These are phyloP conservation scores for Apiospora malaysiana DNA, from an alignment of 2,329 filamentous ascomycete genomes.

Conservation along the genomic window DNA sequence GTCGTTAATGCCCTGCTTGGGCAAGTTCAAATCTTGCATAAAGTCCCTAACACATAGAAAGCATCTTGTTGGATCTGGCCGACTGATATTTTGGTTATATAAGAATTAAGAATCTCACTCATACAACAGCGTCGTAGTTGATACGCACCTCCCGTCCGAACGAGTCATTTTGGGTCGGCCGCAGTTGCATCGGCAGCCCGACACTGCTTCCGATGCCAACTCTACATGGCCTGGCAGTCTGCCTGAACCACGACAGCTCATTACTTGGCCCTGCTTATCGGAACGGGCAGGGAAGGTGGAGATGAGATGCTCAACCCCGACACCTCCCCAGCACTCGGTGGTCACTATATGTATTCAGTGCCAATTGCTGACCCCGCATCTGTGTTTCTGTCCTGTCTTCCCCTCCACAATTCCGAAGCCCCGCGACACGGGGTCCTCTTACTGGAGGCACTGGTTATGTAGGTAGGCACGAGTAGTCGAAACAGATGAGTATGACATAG, in stretches of 20 bases:
- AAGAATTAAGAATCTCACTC: background rate
- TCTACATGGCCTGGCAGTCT: background rate
- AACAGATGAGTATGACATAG: background rate
- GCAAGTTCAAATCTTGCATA: too few relatives aligned
- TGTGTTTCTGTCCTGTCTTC: too few relatives aligned
- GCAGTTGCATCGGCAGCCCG: background rate
- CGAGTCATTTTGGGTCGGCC: conserved; percentile 6
- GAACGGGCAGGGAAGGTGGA: background rate
- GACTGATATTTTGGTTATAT: background rate
- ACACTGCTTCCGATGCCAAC: background rate
- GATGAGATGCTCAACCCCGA: background rate
- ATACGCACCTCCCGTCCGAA: background rate
- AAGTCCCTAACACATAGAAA: background rate
- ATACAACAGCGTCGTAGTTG: background rate
- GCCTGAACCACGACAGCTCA: background rate
- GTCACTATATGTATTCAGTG: background rate
- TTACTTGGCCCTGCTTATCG: background rate
- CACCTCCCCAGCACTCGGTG: background rate
- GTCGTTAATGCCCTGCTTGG: background rate
- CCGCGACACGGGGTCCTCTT: background rate
- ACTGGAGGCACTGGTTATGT: background rate
- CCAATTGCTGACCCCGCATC: conserved; percentile 3
- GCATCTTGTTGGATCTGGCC: background rate
- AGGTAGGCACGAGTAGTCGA: background rate
- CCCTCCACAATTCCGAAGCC: conserved; percentile 8